Percentiles rank a stretch among this genome's conserved stretches.
Conservation (phyloP, 306 rosid species). For the Inga laurina region DNA sequence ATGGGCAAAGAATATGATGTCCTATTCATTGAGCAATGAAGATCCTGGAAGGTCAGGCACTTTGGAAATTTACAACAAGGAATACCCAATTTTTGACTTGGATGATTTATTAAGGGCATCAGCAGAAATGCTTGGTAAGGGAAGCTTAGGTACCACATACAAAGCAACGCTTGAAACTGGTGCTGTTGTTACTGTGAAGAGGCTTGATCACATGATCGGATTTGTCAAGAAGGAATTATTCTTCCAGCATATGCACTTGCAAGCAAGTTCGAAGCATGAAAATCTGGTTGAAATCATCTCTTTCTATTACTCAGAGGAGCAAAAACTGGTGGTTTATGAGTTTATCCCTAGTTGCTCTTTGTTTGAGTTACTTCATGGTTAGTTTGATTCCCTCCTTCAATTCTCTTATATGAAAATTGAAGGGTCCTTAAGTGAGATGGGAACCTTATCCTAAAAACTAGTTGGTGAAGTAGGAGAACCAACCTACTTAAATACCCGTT, state of each 20-base stretch:
- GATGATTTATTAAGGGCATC: conserved; percentile 85
- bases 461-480: background rate
- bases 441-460: background rate
- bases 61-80: conserved; percentile 56
- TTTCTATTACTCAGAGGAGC: conserved; percentile 61
- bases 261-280: conserved; percentile 65
- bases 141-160: conserved; percentile 64
- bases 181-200: conserved; percentile 56
- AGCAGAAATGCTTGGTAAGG: conserved; percentile 66
- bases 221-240: conserved; percentile 70
- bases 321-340: conserved; percentile 63
- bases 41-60: conserved; percentile 44
- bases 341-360: conserved; percentile 43
- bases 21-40: conserved; percentile 29
- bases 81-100: conserved; percentile 63
- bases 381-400: conserved; percentile 34
- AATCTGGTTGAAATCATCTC: conserved; percentile 58
- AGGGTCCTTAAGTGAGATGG: background rate
- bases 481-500: too few relatives aligned
- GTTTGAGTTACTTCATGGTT: conserved; percentile 74
- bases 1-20: conserved; percentile 48
- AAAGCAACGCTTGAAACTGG: conserved; percentile 74
- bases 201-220: conserved; percentile 56
- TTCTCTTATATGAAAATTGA: background rate
- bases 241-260: conserved; percentile 62